Evolutionary conservation across 371 early-diverging fungal species (phyloP), one percentile per base, ranked within the genome.

Genomic region (Basidiobolus meristosporus): DNA sequence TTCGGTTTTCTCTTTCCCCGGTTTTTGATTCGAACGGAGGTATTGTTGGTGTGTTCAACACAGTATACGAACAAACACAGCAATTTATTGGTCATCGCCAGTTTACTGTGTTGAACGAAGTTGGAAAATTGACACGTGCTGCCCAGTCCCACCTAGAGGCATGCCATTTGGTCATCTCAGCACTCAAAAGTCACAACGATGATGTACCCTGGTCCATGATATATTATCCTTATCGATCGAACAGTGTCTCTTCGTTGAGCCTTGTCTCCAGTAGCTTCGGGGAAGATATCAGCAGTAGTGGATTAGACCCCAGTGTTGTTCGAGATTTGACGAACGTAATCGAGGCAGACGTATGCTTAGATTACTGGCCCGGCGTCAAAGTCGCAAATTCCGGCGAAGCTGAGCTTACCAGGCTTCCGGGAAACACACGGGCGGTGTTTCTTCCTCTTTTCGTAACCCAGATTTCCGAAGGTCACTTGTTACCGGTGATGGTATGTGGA

Each of bases 181-280:
- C 30, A 29, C 45, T 57, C 21, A 38, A 43, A 0, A 43, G 52
- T n/a, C 48, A 58, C 31, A 52, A 54, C 31, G 33, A 40, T 1
- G 58, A 58, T 37, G 40, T 52, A 7, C 38, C 52, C 3, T 58
- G 47, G 32, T 52, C 50, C 2, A 46, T 58, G 19, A 36, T 54
- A 2, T 58, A 58, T 36, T 47, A 40, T 21, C 22, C 40, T 17
- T 22, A 41, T 18, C 26, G 35, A 6, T 43, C 38, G 1, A 37
- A 52, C 7, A 38, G 38, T 36, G 50, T 47, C 19, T 45, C 46
- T 26, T 44, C 53, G 2, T 49, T 47, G 46, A 41, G 17, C 11
- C n/a, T n/a, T 3, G 2, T 6, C 4, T 26, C 28, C 11, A 7
- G 0, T 26, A 26, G 12, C n/a, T 16, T 17, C 2, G 22, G 39